Percentiles rank a stretch among this genome's conserved stretches.
phyloP scores from a whole-genome alignment of 768 basidiomycete species.

The Tubosaeta sp. region DNA sequence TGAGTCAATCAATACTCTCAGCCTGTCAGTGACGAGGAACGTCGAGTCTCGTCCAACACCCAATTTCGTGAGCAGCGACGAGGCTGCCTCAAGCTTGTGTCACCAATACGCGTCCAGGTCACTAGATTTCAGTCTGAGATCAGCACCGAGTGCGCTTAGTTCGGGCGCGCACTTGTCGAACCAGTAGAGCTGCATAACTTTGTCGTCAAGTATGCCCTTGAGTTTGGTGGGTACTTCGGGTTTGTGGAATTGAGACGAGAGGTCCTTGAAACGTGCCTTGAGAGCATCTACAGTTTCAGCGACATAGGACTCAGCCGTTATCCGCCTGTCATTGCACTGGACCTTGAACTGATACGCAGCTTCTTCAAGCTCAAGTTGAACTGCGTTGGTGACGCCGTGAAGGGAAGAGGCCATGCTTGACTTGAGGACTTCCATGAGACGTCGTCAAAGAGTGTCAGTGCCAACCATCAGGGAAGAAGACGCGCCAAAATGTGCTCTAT shows the following conservation, averaged over 20 bases:
- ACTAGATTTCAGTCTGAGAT: slow-evolving; percentile 64
- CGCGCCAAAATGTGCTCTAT: slow-evolving; percentile 58
- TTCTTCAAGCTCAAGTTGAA: slow-evolving; percentile 95
- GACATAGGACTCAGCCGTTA: slow-evolving; percentile 94
- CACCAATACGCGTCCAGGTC: slow-evolving; percentile 90
- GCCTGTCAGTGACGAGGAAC: slow-evolving; percentile 87
- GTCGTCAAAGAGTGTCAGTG: slow-evolving; percentile 81
- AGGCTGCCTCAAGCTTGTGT: slow-evolving; percentile 94
- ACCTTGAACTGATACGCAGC: slow-evolving; percentile 99
- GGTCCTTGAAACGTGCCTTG: slow-evolving; percentile 85
- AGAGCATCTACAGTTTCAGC: slow-evolving; percentile 94
- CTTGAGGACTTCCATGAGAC: slow-evolving; percentile 96
- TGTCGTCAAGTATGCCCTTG: slow-evolving; percentile 91
- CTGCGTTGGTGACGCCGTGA: slow-evolving; percentile 94
- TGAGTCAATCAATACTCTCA: slow-evolving; percentile 84
- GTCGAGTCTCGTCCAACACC: slow-evolving; percentile 95
- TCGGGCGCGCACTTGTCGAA: slow-evolving; percentile 81
- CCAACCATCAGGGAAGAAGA: slow-evolving; percentile 79
- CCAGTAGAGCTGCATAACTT: slow-evolving; percentile 96
- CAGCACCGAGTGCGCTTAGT: slow-evolving; percentile 63
- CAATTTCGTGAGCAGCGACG: slow-evolving; percentile 89
- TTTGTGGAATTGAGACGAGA: slow-evolving; percentile 80
- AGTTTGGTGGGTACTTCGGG: slow-evolving; percentile 85
- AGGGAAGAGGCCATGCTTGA: slow-evolving; percentile 96
- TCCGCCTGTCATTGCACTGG: slow-evolving; percentile 92